Conservation (phyloP, 192 early-diverging fungal genomes). For the Umbelopsis isabellina region DNA sequence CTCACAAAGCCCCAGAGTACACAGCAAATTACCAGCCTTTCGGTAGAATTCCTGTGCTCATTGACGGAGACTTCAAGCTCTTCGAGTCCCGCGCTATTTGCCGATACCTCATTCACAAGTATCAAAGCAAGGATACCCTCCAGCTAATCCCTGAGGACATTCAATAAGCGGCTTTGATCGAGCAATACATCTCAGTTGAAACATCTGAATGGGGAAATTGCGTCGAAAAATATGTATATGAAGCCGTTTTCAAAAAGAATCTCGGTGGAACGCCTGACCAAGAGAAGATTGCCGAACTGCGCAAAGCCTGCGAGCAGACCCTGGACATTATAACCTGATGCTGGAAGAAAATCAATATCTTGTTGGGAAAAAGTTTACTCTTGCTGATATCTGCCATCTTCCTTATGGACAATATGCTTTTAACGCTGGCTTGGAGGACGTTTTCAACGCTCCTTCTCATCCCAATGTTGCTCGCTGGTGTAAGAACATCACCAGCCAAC, state of each 20-base stretch:
- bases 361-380: constrained; percentile 11
- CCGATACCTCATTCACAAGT: constrained; percentile 39
- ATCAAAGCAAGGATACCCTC: constrained; percentile 25
- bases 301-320: background rate
- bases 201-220: background rate
- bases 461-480: constrained; percentile 13
- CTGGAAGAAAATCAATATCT: constrained; percentile 33
- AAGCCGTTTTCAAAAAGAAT: constrained; percentile 11
- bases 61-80: constrained; percentile 34
- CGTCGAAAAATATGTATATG: background rate
- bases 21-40: constrained; percentile 40
- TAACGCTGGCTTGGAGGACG: background rate
- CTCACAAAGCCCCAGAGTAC: constrained; percentile 42
- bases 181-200: constrained; percentile 40
- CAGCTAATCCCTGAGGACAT: constrained; percentile 36
- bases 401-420: constrained; percentile 14
- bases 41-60: constrained; percentile 46
- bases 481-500: background rate
- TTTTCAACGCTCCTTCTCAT: background rate
- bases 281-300: background rate
- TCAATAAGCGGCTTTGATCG: constrained; percentile 33
- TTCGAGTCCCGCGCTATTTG: constrained; percentile 46
- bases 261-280: background rate
- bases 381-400: constrained; percentile 27
- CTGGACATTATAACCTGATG: constrained; percentile 27